Evolutionary conservation across 2,329 filamentous ascomycete genomes (phyloP), one percentile per base, ranked within the genome.

Genomic region (Exophiala sp.): DNA sequence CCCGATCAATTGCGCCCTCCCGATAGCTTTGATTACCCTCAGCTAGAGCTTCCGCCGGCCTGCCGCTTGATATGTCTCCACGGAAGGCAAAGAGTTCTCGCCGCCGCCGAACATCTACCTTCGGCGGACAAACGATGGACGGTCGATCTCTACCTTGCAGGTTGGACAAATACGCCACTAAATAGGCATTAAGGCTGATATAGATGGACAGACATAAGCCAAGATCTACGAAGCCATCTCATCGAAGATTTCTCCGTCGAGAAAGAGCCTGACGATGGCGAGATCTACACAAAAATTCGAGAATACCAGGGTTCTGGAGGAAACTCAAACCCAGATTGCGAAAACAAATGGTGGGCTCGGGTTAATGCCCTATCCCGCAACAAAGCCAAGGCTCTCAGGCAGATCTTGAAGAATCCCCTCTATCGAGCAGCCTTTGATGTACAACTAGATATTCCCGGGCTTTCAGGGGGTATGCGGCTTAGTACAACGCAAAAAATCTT

Each of bases 391-490:
- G n/a, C n/a, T n/a, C n/a, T n/a, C n/a, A n/a, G n/a, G n/a, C 54
- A 67, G 56, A 62, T 68, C 57, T 58, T 65, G 42, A 10, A 48
- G 29, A 47, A 69, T 47, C 33, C 36, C 18, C 49, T 62, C 34
- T 64, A 69, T 40, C 59, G 60, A 40, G 46, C 57, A 46, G 64
- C 63, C 36, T 72, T 72, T 60, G 56, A 73, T 53, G 50, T 43
- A 16, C 58, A 71, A 21, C 59, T 68, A 10, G 47, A 58, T 44
- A 66, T 72, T 32, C 65, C 65, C 32, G 63, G 64, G 44, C 64
- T 71, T 44, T 68, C 63, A 62, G 60, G 57, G 45, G 63, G 63
- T 47, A 67, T 71, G 52, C 60, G 63, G 46, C 57, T 70, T 6
- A 65, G 66, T 45, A 63, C 58, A 11, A 61, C 64, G 29, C 54